phyloP scores from a whole-genome alignment of 2,329 filamentous ascomycete species.

The Myriosclerotinia duriaeana region DNA sequence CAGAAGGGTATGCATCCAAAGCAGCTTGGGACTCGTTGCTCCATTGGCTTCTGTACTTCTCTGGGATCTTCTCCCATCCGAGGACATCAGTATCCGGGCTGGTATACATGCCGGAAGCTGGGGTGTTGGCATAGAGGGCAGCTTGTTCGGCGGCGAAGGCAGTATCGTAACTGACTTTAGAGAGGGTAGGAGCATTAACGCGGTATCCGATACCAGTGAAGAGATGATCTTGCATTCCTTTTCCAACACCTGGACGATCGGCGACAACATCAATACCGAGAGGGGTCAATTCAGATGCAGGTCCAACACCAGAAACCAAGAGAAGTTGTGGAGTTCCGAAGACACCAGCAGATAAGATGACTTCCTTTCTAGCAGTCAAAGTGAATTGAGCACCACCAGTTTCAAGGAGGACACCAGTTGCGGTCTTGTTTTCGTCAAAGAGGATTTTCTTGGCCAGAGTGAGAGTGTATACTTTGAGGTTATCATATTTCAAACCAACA shows the following conservation, averaged over 20 bases:
- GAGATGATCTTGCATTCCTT: conserved; percentile 48
- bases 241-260: conserved; percentile 51
- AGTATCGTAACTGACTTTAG: conserved; percentile 8
- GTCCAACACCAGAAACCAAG: conserved; percentile 49
- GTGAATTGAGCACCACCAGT: conserved; percentile 19
- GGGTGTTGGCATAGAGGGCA: neutral
- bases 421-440: conserved; percentile 45
- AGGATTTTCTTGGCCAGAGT: conserved; percentile 48
- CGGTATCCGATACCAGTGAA: conserved; percentile 24
- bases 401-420: conserved; percentile 44
- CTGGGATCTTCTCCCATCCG: conserved; percentile 30
- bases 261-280: conserved; percentile 48
- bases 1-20: conserved; percentile 24
- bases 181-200: conserved; percentile 21
- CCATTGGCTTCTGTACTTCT: conserved; percentile 6
- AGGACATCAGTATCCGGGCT: conserved; percentile 26
- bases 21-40: conserved; percentile 11
- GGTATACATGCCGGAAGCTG: conserved; percentile 20
- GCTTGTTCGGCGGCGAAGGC: conserved; percentile 9
- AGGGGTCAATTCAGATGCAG: conserved; percentile 44
- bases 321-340: conserved; percentile 53
- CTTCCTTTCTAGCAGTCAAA: conserved; percentile 26
- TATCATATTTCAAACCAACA: neutral
- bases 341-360: conserved; percentile 48
- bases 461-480: conserved; percentile 44